Evolutionary conservation across 768 basidiomycete species (phyloP).

Genomic region (Guyanaporus albipodus): DNA sequence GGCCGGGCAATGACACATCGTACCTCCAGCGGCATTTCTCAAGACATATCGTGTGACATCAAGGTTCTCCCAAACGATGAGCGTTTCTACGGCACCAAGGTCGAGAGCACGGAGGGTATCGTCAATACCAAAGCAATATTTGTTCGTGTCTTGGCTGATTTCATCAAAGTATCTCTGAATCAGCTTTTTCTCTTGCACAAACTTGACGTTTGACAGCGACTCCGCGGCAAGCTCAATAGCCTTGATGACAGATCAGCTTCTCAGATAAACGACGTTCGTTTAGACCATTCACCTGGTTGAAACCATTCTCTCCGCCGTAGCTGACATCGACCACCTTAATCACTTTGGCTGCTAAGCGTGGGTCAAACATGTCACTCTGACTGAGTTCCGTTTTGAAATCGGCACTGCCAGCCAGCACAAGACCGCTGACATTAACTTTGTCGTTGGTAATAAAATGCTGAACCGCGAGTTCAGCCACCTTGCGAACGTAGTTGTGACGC

Average conservation of each 20-base stretch:
- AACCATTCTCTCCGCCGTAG: constrained; percentile 98
- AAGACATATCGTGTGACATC: constrained; percentile 86
- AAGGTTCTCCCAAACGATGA: constrained; percentile 98
- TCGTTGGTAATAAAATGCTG: constrained; percentile 98
- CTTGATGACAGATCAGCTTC: constrained; percentile 34
- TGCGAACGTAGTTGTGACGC: constrained; percentile 99
- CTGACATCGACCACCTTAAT: constrained; percentile 99
- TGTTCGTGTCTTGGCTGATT: constrained; percentile 94
- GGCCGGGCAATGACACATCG: constrained; percentile 13
- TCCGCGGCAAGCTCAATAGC: constrained; percentile 97
- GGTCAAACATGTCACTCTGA: constrained; percentile 96
- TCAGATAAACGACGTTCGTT: background rate
- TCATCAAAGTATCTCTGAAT: constrained; percentile 99
- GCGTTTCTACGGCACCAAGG: constrained; percentile 92
- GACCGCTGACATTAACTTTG: constrained; percentile 95
- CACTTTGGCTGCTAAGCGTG: constrained; percentile 79
- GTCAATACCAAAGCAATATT: constrained; percentile 96
- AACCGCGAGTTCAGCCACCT: constrained; percentile 95
- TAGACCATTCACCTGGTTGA: constrained; percentile 77
- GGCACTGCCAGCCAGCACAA: constrained; percentile 94
- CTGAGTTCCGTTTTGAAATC: constrained; percentile 99
- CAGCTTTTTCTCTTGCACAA: constrained; percentile 97
- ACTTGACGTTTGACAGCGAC: constrained; percentile 96
- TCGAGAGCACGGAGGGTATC: constrained; percentile 97
- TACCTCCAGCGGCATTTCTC: constrained; percentile 89